Percentiles rank a stretch among this genome's conserved stretches.
These are phyloP conservation scores for Blastobotrys serpentis DNA, from an alignment of 1,139 yeast genomes.

Conservation along the genomic window DNA sequence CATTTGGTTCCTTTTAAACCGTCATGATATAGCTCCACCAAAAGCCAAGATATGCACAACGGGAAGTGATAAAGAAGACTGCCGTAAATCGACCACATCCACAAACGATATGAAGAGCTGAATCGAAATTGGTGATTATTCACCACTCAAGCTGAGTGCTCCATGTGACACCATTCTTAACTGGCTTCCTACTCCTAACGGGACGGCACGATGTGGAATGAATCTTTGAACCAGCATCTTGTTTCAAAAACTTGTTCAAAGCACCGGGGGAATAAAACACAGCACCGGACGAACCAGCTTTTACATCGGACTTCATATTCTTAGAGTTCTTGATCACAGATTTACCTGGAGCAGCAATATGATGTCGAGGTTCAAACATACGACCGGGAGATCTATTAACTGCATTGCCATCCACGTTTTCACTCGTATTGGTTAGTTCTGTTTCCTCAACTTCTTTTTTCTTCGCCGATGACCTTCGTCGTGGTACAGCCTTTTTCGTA, in stretches of 20 bases:
- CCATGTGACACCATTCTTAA: conserved; percentile 3
- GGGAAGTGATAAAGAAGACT: too few relatives aligned
- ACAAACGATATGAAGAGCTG: too few relatives aligned
- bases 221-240: not conserved
- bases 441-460: not conserved
- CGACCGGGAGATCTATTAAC: not conserved
- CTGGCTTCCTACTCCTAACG: not conserved
- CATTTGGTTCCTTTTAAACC: too few relatives aligned
- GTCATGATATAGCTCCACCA: too few relatives aligned
- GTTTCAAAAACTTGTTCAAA: not conserved
- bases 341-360: not conserved
- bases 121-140: not conserved
- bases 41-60: too few relatives aligned
- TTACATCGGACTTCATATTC: not conserved
- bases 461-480: not conserved
- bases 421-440: not conserved
- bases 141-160: conserved; percentile 4
- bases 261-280: conserved; percentile 4
- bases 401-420: not conserved
- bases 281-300: not conserved
- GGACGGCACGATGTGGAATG: not conserved
- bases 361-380: conserved; percentile 4
- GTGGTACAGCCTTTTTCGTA: too few relatives aligned
- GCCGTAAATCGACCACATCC: too few relatives aligned
- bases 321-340: conserved; percentile 1